phyloP scores from a whole-genome alignment of 768 basidiomycete species.

The Clavaria fumosa region DNA sequence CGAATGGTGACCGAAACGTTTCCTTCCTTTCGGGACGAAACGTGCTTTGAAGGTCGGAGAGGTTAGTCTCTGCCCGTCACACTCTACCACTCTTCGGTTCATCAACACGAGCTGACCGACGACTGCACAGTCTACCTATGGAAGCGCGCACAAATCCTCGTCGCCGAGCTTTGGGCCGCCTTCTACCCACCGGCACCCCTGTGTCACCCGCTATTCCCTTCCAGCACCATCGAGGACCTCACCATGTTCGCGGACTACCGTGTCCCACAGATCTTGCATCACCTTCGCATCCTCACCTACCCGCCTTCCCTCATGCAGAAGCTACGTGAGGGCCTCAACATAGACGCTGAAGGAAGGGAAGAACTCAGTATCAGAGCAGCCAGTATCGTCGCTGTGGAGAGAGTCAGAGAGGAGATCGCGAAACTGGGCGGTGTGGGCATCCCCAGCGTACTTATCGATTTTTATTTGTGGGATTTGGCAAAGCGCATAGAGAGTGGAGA shows the following conservation, averaged over 20 bases:
- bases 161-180: constrained; percentile 86
- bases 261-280: constrained; percentile 82
- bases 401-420: constrained; percentile 45
- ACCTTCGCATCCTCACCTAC: constrained; percentile 62
- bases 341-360: constrained; percentile 45
- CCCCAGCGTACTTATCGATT: constrained; percentile 76
- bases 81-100: too few relatives aligned
- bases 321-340: constrained; percentile 27
- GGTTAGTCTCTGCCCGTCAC: too few relatives aligned
- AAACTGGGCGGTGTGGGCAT: constrained; percentile 21
- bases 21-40: constrained; percentile 65
- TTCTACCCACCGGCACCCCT: constrained; percentile 48
- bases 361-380: constrained; percentile 71
- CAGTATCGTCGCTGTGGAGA: constrained; percentile 69
- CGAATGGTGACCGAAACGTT: constrained; percentile 55
- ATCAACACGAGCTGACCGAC: too few relatives aligned
- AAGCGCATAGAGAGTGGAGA: constrained; percentile 55
- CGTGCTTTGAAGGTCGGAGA: constrained; percentile 37
- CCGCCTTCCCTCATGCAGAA: constrained; percentile 39
- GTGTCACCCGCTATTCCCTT: constrained; percentile 52
- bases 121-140: constrained; percentile 50
- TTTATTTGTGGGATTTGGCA: constrained; percentile 82
- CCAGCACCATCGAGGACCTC: constrained; percentile 48
- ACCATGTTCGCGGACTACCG: constrained; percentile 95
- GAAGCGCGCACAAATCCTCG: constrained; percentile 86